Base-by-base conservation (phyloP, 2,329 filamentous ascomycete species). In the Stagonosporopsis cucurbitacearum region DNA sequence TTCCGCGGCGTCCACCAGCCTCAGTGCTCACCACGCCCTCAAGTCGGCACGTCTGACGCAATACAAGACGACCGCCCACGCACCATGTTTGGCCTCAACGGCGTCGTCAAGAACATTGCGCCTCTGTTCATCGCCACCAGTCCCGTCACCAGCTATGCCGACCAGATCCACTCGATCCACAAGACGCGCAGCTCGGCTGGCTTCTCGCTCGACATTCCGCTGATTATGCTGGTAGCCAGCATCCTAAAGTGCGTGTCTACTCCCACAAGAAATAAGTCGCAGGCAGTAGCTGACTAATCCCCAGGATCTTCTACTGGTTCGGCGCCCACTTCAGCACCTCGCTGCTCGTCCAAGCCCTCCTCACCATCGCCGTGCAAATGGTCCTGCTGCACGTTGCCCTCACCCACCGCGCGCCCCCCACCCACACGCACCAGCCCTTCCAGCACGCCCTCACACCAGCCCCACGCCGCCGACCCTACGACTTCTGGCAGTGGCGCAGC, bases 401-500 rank as follows among this genome's bases (percentile, higher is more conserved):
- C 53, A 79, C 82, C 43, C 79, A 88, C 68, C 81, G 85, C 36
- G 82, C 79, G 2, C 63, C 74, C 4, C 65, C 77, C 4, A 65
- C 77, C 11, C 70, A 77, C 64, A 65, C 76, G 13, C 71, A 78
- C 64, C 71, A 77, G 37, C 90, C 90, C 12, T 92, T 93, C 72
- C 80, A 84, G 2, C 84, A 81, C 59, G 77, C 69, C 54, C 72
- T 60, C 68, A 71, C 59, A 68, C 70, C 75, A 51, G 8, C 42
- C 3, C 53, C 53, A 2, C 47, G 47, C 19, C 80, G 79, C 58
- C 80, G 90, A 22, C 90, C 90, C 0, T 93, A 87, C 71, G 84
- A 87, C 67, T 94, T 94, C 73, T 94, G 91, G 91, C 89, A 91
- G 75, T 94, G 91, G 91, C 83, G 86, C 53, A 85, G 84, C 19